phyloP scores from a whole-genome alignment of 2,329 filamentous ascomycete species.

The Tolypocladium ovalisporum region DNA sequence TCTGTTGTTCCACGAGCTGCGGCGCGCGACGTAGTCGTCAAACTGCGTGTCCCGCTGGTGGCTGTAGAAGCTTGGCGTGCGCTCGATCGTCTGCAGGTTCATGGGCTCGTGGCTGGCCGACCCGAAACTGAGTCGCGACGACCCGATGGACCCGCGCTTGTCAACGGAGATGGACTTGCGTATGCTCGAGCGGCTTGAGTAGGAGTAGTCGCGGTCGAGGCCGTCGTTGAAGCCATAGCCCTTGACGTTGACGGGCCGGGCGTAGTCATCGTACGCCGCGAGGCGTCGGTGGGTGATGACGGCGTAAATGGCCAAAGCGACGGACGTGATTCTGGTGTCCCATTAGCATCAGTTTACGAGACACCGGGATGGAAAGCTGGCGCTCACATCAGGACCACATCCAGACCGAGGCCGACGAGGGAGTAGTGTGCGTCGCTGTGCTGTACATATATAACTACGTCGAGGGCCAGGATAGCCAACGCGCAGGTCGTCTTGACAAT shows the following conservation, averaged over 20 bases:
- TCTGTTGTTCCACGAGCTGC: conserved; percentile 12
- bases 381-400: conserved; percentile 36
- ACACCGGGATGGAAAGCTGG: background rate
- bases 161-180: conserved; percentile 15
- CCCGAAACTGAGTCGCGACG: conserved; percentile 18
- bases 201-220: conserved; percentile 15
- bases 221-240: conserved; percentile 32
- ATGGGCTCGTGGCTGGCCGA: conserved; percentile 11
- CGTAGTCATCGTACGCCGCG: conserved; percentile 37
- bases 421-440: conserved; percentile 36
- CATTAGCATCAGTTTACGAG: conserved; percentile 2
- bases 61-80: conserved; percentile 23
- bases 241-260: conserved; percentile 37
- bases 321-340: conserved; percentile 25
- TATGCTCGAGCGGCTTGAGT: conserved; percentile 9
- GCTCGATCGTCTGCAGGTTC: conserved; percentile 10
- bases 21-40: conserved; percentile 30
- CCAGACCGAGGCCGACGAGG: conserved; percentile 35
- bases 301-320: conserved; percentile 35
- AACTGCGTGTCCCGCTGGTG: conserved; percentile 37
- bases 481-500: conserved; percentile 38
- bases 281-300: conserved; percentile 35
- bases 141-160: conserved; percentile 13
- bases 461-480: conserved; percentile 35
- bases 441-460: conserved; percentile 38